Evolutionary conservation across 163 green algal genomes (phyloP).

Genomic region (Chlamydomonas reinhardtii): DNA sequence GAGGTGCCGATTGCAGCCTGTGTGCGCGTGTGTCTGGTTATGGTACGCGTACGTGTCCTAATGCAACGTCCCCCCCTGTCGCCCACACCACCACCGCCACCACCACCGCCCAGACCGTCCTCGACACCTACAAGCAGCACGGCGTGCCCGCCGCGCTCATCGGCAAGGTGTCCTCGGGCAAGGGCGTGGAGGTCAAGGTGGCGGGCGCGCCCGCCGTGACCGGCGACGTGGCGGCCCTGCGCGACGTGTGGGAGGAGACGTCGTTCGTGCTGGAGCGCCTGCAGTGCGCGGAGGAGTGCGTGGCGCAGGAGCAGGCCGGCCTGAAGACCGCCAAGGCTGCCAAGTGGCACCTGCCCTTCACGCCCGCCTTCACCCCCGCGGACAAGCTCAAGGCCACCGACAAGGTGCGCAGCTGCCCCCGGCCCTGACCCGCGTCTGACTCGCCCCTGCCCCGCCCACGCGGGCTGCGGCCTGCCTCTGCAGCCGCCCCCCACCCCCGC

Average conservation of each 20-base stretch:
- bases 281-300: slow-evolving; percentile 84
- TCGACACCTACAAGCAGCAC: slow-evolving; percentile 77
- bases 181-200: slow-evolving; percentile 49
- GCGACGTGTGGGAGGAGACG: slow-evolving; percentile 96
- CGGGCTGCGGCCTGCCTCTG: too few species aligned
- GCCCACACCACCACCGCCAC: too few species aligned
- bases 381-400: slow-evolving; percentile 73
- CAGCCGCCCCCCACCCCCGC: neutral
- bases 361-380: slow-evolving; percentile 77
- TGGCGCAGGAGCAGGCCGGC: slow-evolving; percentile 83
- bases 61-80: too few species aligned
- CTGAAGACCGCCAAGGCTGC: slow-evolving; percentile 76
- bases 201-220: slow-evolving; percentile 47
- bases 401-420: slow-evolving; percentile 62
- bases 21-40: too few species aligned
- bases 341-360: slow-evolving; percentile 89
- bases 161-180: slow-evolving; percentile 64
- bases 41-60: too few species aligned
- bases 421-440: too few species aligned
- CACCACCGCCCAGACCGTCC: slow-evolving; percentile 59
- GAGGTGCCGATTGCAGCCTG: too few species aligned
- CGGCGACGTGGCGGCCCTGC: slow-evolving; percentile 73
- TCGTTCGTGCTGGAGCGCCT: slow-evolving; percentile 93
- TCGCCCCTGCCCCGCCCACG: too few species aligned
- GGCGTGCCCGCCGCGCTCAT: slow-evolving; percentile 81